Evolutionary conservation across 2,329 filamentous ascomycete species (phyloP), one percentile per base, ranked within the genome.

Genomic region (Alternaria tenuissima): DNA sequence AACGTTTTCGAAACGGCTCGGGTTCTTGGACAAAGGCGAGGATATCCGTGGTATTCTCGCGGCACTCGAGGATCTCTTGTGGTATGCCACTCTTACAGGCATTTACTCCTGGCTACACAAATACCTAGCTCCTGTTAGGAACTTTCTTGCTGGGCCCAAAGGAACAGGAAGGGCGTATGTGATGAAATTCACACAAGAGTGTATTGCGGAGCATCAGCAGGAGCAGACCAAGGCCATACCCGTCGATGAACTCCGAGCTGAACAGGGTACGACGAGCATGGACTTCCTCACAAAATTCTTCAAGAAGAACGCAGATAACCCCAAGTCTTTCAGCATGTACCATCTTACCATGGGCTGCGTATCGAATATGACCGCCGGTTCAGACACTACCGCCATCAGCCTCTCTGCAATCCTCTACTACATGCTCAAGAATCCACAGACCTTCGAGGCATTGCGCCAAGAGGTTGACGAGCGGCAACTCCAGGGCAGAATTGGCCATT

Each of bases 331-430:
- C 56, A 73, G 78, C 52, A 71, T 76, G 47, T 73, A 71, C 11
- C 76, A 70, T 53, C 63, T 82, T 4, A 64, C 78, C 7, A 75
- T 73, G 51, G 80, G 80, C 73, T 75, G 75, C 1, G 74, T 76
- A 3, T 63, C 48, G 3, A 70, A 70, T 32, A 78, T 82, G 52
- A 75, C 78, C 28, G 81, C 81, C 6, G 81, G 80, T 11, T 76
- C 74, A 9, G 81, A 83, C 53, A 83, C 81, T 0, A 83, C 81
- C 5, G 78, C 78, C 20, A 77, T 79, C n/a, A 76, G 75, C 2
- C 71, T 76, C 2, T 75, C 70, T 7, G 63, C 63, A 9, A 65
- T 72, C 5, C 46, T 69, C 1, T 74, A 71, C 51, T 63, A 72
- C 43, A 55, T 75, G 5, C 57, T 67, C 5, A 65, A 60, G 18